Percentiles rank a stretch among this genome's conserved stretches.
These are phyloP conservation scores for Cutaneotrichosporon dermatis DNA, from an alignment of 1,284 basidiomycete genomes.

Conservation along the genomic window DNA sequence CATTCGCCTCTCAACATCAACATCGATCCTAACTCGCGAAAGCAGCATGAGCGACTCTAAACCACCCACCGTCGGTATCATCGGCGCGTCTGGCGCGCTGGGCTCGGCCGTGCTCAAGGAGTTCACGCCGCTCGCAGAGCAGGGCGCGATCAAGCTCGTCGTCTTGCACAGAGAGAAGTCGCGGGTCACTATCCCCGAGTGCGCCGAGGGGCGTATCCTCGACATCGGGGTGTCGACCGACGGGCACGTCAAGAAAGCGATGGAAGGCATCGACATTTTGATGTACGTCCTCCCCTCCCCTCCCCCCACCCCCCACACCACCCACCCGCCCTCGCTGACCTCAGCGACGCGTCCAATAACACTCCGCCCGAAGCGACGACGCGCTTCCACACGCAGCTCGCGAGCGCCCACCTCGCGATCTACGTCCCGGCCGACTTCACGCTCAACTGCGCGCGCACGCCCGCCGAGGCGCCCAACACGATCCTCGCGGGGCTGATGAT, in stretches of 20 bases:
- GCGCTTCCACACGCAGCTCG: slow-evolving; percentile 3
- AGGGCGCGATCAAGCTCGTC: slow-evolving; percentile 12
- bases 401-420: neutral
- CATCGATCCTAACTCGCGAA: too few relatives aligned
- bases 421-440: slow-evolving; percentile 17
- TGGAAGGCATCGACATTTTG: neutral
- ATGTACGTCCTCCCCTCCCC: neutral
- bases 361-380: neutral
- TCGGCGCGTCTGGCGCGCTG: slow-evolving; percentile 11
- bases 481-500: neutral
- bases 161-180: slow-evolving; percentile 11
- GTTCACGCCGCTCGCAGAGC: neutral
- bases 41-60: too few relatives aligned
- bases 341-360: neutral
- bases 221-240: neutral
- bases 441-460: slow-evolving; percentile 1
- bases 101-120: slow-evolving; percentile 4
- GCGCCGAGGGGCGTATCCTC: slow-evolving; percentile 12
- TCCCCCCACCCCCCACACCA: neutral
- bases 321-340: too few relatives aligned
- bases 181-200: slow-evolving; percentile 6
- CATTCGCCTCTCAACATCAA: too few relatives aligned
- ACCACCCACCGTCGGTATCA: slow-evolving; percentile 10
- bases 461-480: slow-evolving; percentile 1
- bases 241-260: neutral